phyloP scores from a whole-genome alignment of 164 flowering plant species.

The Malania oleifera region DNA sequence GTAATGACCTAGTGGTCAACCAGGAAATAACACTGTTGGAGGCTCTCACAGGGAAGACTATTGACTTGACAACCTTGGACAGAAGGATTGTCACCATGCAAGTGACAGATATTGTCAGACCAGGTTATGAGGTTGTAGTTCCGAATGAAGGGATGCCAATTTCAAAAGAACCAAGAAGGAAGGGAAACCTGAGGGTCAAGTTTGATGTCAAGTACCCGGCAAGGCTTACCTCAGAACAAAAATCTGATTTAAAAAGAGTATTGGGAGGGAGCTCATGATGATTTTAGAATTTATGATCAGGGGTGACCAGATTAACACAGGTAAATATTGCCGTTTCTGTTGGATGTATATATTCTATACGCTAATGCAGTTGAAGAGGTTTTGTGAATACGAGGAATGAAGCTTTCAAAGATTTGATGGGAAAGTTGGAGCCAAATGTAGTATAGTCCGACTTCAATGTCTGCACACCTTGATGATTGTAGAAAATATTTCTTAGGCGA shows the following conservation, averaged over 20 bases:
- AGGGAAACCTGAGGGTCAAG: constrained; percentile 69
- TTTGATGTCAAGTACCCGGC: constrained; percentile 78
- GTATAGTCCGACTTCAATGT: neutral
- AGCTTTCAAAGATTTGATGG: neutral
- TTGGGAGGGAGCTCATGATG: constrained; percentile 45
- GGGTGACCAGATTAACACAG: constrained; percentile 5
- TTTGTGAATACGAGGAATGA: constrained; percentile 26
- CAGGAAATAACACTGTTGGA: constrained; percentile 68
- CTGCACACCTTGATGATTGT: neutral
- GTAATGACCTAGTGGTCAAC: constrained; percentile 66
- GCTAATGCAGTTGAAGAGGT: constrained; percentile 13
- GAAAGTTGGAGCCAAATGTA: neutral
- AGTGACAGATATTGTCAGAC: constrained; percentile 58
- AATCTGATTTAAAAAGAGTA: constrained; percentile 57
- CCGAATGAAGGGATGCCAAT: constrained; percentile 94
- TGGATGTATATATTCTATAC: constrained; percentile 26
- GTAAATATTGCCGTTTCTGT: constrained; percentile 9
- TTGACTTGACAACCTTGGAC: constrained; percentile 64
- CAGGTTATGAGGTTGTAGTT: constrained; percentile 64
- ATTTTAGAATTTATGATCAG: neutral
- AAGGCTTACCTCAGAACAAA: constrained; percentile 71
- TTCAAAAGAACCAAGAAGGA: constrained; percentile 73
- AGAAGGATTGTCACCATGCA: constrained; percentile 58
- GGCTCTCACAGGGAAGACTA: constrained; percentile 78
- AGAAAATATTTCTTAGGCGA: neutral